A percentile compares a stretch with the other conserved stretches of the same genome.
Conservation (phyloP, 176 grass and related monocot genomes). For the Lolium multiflorum region DNA sequence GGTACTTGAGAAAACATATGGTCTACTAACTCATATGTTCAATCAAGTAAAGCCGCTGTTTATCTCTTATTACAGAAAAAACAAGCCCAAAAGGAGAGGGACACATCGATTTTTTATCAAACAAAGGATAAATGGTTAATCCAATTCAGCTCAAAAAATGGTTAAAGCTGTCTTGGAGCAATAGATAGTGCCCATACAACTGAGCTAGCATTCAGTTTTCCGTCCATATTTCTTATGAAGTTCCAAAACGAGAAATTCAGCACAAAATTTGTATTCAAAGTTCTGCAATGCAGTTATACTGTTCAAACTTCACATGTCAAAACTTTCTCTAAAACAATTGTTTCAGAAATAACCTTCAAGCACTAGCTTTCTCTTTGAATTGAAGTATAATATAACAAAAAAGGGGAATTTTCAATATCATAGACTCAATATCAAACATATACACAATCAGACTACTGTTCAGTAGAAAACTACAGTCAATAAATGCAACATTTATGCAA, state of each 20-base stretch:
- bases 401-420: neutral
- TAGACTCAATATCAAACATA: conserved; percentile 19
- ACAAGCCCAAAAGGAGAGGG: neutral
- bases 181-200: neutral
- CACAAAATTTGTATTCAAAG: conserved; percentile 18
- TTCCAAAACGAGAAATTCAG: conserved; percentile 3
- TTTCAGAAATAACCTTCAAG: neutral
- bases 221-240: neutral
- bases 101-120: neutral
- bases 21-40: conserved; percentile 11
- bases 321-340: conserved; percentile 28
- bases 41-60: neutral
- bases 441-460: neutral
- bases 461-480: neutral
- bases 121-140: neutral
- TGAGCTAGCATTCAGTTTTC: neutral
- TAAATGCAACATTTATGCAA: neutral
- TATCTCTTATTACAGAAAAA: neutral
- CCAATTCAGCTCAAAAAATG: neutral
- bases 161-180: neutral
- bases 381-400: neutral
- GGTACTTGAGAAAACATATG: neutral
- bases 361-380: neutral
- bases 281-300: neutral
- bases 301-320: neutral